Evolutionary conservation across 805 yeast species (phyloP), one percentile per base, ranked within the genome.

Genomic region (Ogataea corticis): DNA sequence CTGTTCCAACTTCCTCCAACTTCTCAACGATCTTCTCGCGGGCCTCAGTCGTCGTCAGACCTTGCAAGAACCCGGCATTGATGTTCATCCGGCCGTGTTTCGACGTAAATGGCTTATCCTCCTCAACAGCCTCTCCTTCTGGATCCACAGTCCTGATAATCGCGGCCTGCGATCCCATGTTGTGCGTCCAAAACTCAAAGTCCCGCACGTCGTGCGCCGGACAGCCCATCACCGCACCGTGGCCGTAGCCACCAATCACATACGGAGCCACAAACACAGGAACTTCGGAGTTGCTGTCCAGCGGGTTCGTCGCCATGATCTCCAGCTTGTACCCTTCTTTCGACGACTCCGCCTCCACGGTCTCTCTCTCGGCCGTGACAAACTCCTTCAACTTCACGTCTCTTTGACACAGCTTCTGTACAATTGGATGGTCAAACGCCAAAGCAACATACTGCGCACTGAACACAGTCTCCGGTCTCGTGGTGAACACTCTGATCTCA

Each of bases 181-280:
- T 87, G 35, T 68, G 58, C 3, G 61, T 55, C 97, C 97, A 92
- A 60, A 94, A 92, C 7, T 74, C 87, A 55, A 61, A 79, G 59
- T 94, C 99, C 49, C 98, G 75, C 36, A 72, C 70, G 64, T 94
- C 98, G 63, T 91, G 97, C 0, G 86, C 96, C 2, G 99, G 99
- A 57, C 95, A 88, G 1, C 99, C 99, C 98, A 94, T 92, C 0
- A 92, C 98, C 0, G 96, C 96, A 32, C 97, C 96, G 45, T 80
- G 80, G 0, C 97, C 97, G 60, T 92, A 92, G 3, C 77, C 69
- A 3, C 86, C 82, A 29, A 92, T 62, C 0, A 92, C 98, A 63
- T 91, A 94, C 0, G 97, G 96, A 0, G 98, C 97, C 2, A 77
- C 91, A 68, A 78, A 94, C 0, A 92, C 80, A 0, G 97, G 97